phyloP scores from a whole-genome alignment of 352 stramenopile species.

The Phytophthora pistaciae region DNA sequence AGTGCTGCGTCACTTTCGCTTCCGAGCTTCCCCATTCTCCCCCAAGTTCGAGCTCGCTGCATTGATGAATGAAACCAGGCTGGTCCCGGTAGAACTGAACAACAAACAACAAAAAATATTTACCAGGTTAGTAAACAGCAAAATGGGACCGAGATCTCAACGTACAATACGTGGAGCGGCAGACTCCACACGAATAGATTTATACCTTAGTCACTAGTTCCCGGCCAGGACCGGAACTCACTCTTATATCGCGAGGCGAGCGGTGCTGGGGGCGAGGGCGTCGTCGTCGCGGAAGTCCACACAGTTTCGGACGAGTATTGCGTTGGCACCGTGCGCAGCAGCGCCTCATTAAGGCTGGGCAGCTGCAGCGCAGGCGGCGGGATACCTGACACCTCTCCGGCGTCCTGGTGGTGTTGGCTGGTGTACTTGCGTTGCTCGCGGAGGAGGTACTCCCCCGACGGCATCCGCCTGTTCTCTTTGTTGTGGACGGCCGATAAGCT shows the following conservation, averaged over 20 bases:
- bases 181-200: constrained; percentile 16
- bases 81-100: neutral
- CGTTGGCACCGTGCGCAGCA: constrained; percentile 43
- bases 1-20: constrained; percentile 50
- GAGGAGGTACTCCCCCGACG: constrained; percentile 11
- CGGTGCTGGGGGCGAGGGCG: constrained; percentile 27
- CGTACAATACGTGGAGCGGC: neutral
- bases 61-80: constrained; percentile 8
- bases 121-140: neutral
- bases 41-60: constrained; percentile 4
- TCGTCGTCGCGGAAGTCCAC: constrained; percentile 31
- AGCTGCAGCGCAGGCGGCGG: constrained; percentile 35
- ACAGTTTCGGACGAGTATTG: constrained; percentile 31
- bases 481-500: constrained; percentile 34
- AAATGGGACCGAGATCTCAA: neutral
- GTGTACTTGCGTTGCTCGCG: constrained; percentile 11
- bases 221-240: constrained; percentile 29
- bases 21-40: constrained; percentile 50
- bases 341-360: constrained; percentile 52
- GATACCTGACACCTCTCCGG: constrained; percentile 29
- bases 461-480: constrained; percentile 38
- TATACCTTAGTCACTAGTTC: constrained; percentile 28
- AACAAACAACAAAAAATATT: neutral
- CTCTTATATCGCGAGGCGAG: constrained; percentile 36
- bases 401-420: constrained; percentile 29